Evolutionary conservation across 768 basidiomycete genomes (phyloP).

Genomic region (Cantharellus cinnabarinus): DNA sequence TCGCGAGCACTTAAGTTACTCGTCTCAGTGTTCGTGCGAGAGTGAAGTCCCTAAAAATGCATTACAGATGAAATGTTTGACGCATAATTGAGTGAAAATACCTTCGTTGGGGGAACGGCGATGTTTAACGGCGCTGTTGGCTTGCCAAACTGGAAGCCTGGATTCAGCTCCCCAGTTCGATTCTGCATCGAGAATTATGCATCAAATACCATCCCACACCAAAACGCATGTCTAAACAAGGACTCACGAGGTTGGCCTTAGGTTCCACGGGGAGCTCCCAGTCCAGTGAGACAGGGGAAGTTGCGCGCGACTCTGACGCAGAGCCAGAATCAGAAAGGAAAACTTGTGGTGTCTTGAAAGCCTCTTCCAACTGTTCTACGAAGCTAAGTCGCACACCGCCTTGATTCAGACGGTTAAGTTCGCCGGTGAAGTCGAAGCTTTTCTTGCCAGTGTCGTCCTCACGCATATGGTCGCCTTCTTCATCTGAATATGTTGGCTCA

Average conservation of each 20-base stretch:
- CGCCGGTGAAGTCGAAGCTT: conserved; percentile 71
- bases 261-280: background rate
- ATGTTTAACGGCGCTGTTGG: background rate
- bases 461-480: conserved; percentile 13
- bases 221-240: no score
- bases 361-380: conserved; percentile 62
- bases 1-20: background rate
- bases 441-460: conserved; percentile 48
- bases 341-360: conserved; percentile 42
- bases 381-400: conserved; percentile 52
- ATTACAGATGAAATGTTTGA: background rate
- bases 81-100: background rate
- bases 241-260: background rate
- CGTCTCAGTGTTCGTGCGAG: background rate
- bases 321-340: background rate
- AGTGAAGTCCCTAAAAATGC: background rate
- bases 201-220: no score
- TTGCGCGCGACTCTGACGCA: background rate
- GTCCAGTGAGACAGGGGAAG: background rate
- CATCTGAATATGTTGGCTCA: background rate
- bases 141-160: background rate
- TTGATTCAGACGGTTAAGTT: conserved; percentile 46
- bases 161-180: background rate
- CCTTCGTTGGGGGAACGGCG: background rate
- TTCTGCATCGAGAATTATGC: background rate